Evolutionary conservation across 768 basidiomycete genomes (phyloP).

Genomic region (Amanita exitialis): DNA sequence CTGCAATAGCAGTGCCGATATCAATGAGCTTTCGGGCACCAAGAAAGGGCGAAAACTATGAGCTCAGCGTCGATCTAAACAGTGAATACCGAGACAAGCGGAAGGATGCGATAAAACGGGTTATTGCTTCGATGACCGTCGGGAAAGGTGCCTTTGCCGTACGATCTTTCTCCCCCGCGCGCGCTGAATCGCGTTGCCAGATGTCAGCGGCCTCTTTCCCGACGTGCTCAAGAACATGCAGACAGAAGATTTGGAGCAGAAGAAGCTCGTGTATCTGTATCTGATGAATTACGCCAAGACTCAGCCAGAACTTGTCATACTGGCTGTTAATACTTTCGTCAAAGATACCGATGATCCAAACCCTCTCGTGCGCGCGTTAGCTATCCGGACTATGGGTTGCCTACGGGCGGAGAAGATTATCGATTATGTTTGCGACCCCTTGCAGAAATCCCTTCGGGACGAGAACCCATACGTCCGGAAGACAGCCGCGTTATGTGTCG

Average conservation of each 20-base stretch:
- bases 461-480: constrained; percentile 98
- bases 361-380: constrained; percentile 90
- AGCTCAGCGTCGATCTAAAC: constrained; percentile 94
- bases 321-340: constrained; percentile 98
- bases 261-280: constrained; percentile 99
- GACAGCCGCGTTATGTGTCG: constrained; percentile 94
- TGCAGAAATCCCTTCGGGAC: constrained; percentile 86
- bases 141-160: constrained; percentile 64
- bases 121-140: constrained; percentile 98
- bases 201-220: constrained; percentile 91
- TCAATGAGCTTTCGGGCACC: constrained; percentile 49
- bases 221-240: constrained; percentile 99
- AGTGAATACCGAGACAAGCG: constrained; percentile 92
- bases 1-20: too few species aligned
- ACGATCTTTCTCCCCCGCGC: not conserved
- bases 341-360: constrained; percentile 96
- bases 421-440: constrained; percentile 94
- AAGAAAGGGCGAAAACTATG: constrained; percentile 89
- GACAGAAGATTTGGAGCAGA: constrained; percentile 98
- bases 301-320: constrained; percentile 96
- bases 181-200: constrained; percentile 22
- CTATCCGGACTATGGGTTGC: constrained; percentile 97
- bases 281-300: constrained; percentile 99
- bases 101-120: constrained; percentile 97
- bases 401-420: constrained; percentile 98